Evolutionary conservation across 768 basidiomycete species (phyloP), one percentile per base, ranked within the genome.

Genomic region (Tricholoma flavovirens): DNA sequence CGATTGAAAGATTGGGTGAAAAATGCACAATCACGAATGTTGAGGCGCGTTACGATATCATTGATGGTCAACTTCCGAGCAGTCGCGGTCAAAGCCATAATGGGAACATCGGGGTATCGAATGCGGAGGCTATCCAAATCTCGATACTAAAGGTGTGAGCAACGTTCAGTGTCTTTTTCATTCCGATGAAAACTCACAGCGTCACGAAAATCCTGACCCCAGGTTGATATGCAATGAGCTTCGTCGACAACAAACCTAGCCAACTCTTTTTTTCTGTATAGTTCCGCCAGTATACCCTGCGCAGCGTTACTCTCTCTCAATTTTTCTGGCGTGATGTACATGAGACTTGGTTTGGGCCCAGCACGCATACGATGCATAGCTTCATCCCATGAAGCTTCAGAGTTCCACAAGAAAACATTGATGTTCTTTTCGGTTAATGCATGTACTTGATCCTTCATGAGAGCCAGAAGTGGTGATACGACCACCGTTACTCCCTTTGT

Each of bases 51-150:
- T 53, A 87, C 80, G 64, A 99, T 90, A 69, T 98, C 94, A 19
- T 82, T 77, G 45, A 88, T 79, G 0, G 88, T 87, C 53, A 84
- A 77, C 38, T 79, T 74, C 65, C 91, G 93, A 3, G 96, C 97
- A 0, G 96, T 99, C 6, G 94, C 97, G 0, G 97, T 99, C 46
- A 98, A 78, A 0, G 97, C 97, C 83, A 98, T 97, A 63, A 98
- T 88, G 0, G 97, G 96, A 0, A 93, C 79, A 6, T 78, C 69
- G 0, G 91, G 90, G 72, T 83, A 98, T 14, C 82, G 81, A 12
- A 79, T 73, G 45, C 94, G 87, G 33, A 98, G 78, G 30, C 75
- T 69, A 12, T 81, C 81, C 36, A 98, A 74, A 24, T 77, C 72
- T 53, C 81, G 78, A 67, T 93, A 93, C 88, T 96, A 40, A 5